These are phyloP conservation scores for Wallacemonas sp. DNA, from an alignment of 208 protist genomes.

Conservation along the genomic window DNA sequence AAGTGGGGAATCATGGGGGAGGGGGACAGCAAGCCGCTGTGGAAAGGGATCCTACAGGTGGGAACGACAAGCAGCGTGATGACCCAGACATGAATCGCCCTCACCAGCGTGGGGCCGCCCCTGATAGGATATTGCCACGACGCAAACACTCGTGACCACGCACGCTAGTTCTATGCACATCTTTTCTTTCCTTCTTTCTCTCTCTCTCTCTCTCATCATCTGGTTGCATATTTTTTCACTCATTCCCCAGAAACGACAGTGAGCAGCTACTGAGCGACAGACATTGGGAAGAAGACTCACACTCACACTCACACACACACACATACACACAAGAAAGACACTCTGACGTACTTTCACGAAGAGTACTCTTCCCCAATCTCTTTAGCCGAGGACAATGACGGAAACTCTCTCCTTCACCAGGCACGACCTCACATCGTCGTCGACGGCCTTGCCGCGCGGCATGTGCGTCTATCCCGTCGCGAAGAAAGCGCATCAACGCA, in stretches of 20 bases:
- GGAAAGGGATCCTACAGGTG: no score
- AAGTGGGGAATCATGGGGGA: no score
- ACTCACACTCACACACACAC: neutral
- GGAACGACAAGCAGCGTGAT: no score
- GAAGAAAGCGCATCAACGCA: slow-evolving; percentile 70
- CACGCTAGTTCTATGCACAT: neutral
- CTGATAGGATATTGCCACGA: no score
- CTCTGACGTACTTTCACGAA: neutral
- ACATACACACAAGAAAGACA: neutral
- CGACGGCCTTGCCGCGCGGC: slow-evolving; percentile 22
- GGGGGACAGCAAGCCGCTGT: no score
- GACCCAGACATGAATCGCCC: no score
- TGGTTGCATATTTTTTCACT: neutral
- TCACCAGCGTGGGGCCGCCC: no score
- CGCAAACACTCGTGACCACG: no score
- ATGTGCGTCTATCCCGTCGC: slow-evolving; percentile 73
- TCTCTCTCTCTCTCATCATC: neutral
- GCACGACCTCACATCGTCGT: slow-evolving; percentile 35
- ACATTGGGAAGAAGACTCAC: no score
- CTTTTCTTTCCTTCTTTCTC: neutral
- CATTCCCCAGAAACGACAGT: neutral
- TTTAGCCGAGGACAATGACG: neutral
- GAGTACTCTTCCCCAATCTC: neutral
- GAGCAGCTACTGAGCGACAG: no score
- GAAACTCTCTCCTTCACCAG: slow-evolving; percentile 21